Base-by-base conservation (phyloP, 1,284 basidiomycete genomes). In the Trametes sp. region DNA sequence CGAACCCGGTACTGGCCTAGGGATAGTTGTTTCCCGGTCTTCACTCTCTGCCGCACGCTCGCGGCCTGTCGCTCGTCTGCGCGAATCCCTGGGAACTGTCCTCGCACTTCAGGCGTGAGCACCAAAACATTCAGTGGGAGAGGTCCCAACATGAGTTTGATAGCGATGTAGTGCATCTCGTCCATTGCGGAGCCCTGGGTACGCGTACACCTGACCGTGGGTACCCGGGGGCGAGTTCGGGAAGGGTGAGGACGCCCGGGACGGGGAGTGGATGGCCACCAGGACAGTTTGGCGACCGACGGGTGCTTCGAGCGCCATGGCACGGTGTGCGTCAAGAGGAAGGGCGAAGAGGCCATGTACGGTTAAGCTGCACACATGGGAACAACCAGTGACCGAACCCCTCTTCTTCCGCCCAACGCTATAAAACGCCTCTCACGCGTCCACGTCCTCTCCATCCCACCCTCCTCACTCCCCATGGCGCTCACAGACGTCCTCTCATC, bases 371-470 rank as follows among this genome's bases (percentile, higher is more conserved):
- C 19, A 35, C 52, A 60, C 59, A 59, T 59, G 59, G 42, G 51
- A 59, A 58, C 23, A 24, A 44, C 33, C 36, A 21, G n/a, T 48
- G 52, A 38, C 58, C 59, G 52, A 45, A 33, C 59, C 59, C 52
- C 58, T 54, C 58, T 59, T 54, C 58, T 59, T 48, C 58, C 59
- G 53, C 35, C 28, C 52, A 21, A 31, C 10, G 2, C 28, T 60
- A 60, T 60, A 60, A 31, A 60, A 31, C 24, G 4, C 38, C 57
- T 62, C 55, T 33, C 62, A 14, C 35, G 36, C 31, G 36, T 50
- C 44, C 19, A 50, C 54, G 16, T 21, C 48, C 55, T 53, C 44
- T 53, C 44, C 45, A 6, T 13, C 33, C 29, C n/a, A 31, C 23
- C 53, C 46, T 23, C 48, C 16, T 35, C 41, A 7, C 36, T 45